Conservation (phyloP, 352 stramenopile genomes). For the Pythium aristosporum region DNA sequence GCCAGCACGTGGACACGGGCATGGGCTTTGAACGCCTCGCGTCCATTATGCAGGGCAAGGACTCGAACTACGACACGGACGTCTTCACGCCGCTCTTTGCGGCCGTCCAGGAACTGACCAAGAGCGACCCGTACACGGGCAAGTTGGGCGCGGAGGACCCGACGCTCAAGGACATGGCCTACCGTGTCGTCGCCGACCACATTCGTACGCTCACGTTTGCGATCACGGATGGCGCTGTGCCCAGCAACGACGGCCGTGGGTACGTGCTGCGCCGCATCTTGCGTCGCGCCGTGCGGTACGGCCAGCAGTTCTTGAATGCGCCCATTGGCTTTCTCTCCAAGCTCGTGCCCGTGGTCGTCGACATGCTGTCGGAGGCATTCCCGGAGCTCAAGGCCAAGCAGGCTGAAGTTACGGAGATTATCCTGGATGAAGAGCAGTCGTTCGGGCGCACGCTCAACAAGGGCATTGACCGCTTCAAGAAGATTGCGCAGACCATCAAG, state of each 20-base stretch:
- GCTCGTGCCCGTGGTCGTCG: conserved; percentile 91
- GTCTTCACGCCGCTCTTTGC: conserved; percentile 97
- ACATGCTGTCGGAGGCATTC: conserved; percentile 94
- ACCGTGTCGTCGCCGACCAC: conserved; percentile 98
- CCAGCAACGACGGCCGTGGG: conserved; percentile 96
- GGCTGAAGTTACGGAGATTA: conserved; percentile 90
- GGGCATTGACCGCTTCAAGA: conserved; percentile 88
- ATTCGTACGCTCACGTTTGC: conserved; percentile 97
- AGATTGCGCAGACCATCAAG: conserved; percentile 81
- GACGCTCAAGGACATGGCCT: conserved; percentile 84
- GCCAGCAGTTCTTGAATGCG: conserved; percentile 96
- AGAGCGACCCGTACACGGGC: conserved; percentile 73
- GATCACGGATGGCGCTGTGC: conserved; percentile 96
- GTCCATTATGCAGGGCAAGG: conserved; percentile 91
- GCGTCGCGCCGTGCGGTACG: conserved; percentile 96
- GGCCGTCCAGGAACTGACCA: conserved; percentile 87
- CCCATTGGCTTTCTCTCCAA: conserved; percentile 94
- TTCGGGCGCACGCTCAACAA: conserved; percentile 96
- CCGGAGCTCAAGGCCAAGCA: conserved; percentile 95
- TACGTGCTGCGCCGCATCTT: conserved; percentile 99
- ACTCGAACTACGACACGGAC: conserved; percentile 99
- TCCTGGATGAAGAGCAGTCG: conserved; percentile 96
- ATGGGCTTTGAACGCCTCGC: conserved; percentile 98
- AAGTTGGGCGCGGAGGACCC: conserved; percentile 91
- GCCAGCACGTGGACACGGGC: conserved; percentile 98